phyloP scores from a whole-genome alignment of 2,329 filamentous ascomycete genomes.

The Fusarium devonianum region DNA sequence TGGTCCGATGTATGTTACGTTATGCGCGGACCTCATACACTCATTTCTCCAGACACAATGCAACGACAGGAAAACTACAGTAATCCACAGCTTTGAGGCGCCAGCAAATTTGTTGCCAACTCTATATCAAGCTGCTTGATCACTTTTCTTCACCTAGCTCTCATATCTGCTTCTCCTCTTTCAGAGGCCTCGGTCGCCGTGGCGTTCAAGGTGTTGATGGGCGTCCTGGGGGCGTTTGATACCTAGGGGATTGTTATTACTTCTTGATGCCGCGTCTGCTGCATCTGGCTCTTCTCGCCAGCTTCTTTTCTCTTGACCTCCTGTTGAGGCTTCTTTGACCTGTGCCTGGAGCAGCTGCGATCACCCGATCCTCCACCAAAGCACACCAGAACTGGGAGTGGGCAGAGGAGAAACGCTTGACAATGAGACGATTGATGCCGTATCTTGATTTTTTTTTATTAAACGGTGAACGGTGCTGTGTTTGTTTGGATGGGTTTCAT shows the following conservation, averaged over 20 bases:
- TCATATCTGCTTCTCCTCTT: constrained; percentile 25
- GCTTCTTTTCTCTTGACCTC: background rate
- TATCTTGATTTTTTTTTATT: constrained; percentile 1
- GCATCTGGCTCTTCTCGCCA: constrained; percentile 4
- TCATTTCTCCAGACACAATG: constrained; percentile 2
- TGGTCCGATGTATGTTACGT: background rate
- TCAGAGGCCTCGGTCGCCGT: constrained; percentile 26
- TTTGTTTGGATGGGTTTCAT: background rate
- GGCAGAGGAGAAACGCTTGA: constrained; percentile 1
- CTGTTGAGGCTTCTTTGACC: background rate
- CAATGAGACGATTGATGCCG: constrained; percentile 15
- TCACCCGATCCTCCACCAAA: background rate
- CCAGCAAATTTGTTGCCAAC: constrained; percentile 4
- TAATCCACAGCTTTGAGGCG: constrained; percentile 4
- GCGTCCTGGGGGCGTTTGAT: constrained; percentile 44
- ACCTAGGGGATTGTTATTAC: constrained; percentile 34
- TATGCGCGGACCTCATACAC: background rate
- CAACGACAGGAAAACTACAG: background rate
- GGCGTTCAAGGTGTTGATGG: constrained; percentile 45
- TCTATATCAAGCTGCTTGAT: constrained; percentile 5
- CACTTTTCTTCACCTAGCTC: constrained; percentile 5
- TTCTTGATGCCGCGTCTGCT: constrained; percentile 16
- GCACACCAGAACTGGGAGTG: background rate
- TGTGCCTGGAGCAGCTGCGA: background rate
- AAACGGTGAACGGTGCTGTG: background rate